Conservation (phyloP, 148 eudicot species). For the Chenopodium album region DNA sequence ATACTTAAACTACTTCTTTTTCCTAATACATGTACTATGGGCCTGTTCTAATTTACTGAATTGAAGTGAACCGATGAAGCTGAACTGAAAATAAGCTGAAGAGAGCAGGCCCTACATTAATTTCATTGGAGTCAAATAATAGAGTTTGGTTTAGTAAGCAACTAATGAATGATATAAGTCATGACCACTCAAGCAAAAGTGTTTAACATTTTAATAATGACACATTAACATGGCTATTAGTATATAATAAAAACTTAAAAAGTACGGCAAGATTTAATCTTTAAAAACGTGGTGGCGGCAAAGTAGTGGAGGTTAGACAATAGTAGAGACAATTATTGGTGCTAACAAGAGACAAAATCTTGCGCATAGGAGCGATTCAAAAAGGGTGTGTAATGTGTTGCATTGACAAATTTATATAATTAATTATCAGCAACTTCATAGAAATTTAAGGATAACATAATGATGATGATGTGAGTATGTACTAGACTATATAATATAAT, state of each 20-base stretch:
- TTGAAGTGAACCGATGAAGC: too few species aligned
- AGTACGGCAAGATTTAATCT: not conserved
- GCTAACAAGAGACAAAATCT: conserved; percentile 16
- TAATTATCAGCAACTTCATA: not conserved
- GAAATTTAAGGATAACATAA: not conserved
- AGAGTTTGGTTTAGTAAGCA: not conserved
- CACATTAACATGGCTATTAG: not conserved
- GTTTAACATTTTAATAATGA: not conserved
- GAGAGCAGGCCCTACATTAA: not conserved
- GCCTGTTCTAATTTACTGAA: too few species aligned
- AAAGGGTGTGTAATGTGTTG: not conserved
- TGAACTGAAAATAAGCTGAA: too few species aligned
- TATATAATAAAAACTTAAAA: not conserved
- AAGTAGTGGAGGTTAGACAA: not conserved
- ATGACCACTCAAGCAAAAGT: not conserved
- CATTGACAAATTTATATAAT: conserved; percentile 16
- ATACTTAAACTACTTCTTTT: not conserved
- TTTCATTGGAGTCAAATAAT: not conserved
- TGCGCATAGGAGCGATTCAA: conserved; percentile 9
- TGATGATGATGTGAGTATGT: conserved; percentile 11
- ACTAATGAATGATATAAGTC: not conserved
- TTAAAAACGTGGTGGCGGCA: conserved; percentile 13
- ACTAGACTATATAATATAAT: not conserved
- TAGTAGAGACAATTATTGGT: conserved; percentile 18
- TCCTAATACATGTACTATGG: too few species aligned